Evolutionary conservation across 345 rosid species (phyloP).

Genomic region (Euphorbia pulcherrima): DNA sequence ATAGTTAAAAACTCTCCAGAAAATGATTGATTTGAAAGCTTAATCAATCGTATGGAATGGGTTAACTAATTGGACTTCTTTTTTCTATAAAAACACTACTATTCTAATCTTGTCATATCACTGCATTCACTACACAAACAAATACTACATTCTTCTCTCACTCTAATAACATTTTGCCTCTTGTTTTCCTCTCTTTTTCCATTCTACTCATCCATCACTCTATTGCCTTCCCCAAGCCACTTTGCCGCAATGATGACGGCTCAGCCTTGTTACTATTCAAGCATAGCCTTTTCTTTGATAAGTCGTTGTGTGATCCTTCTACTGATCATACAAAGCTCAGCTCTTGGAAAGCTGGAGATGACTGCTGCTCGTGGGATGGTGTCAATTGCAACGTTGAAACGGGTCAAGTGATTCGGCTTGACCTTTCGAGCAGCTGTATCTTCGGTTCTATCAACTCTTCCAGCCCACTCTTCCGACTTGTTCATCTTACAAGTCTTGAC

Average conservation of each 20-base stretch:
- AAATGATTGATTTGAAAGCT: too few species aligned
- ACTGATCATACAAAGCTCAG: background rate
- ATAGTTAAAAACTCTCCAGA: too few species aligned
- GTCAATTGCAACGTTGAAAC: background rate
- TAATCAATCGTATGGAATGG: too few species aligned
- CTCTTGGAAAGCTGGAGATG: background rate
- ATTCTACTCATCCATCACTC: background rate
- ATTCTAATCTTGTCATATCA: background rate
- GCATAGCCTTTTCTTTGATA: background rate
- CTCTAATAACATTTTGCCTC: background rate
- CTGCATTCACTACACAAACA: background rate
- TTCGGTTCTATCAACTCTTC: constrained; percentile 23
- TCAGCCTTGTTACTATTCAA: background rate
- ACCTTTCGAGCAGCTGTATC: constrained; percentile 11
- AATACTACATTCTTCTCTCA: background rate
- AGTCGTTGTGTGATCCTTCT: background rate
- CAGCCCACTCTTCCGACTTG: too few species aligned
- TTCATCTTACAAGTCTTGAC: constrained; percentile 15
- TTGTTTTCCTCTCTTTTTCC: background rate
- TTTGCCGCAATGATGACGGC: background rate
- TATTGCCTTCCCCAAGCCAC: background rate
- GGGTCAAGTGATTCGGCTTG: constrained; percentile 12
- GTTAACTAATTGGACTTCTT: too few species aligned
- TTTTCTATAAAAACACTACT: too few species aligned
- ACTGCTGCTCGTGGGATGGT: too few species aligned